Conservation (phyloP, 169 alveolate species). For the Hammondia hammondi region DNA sequence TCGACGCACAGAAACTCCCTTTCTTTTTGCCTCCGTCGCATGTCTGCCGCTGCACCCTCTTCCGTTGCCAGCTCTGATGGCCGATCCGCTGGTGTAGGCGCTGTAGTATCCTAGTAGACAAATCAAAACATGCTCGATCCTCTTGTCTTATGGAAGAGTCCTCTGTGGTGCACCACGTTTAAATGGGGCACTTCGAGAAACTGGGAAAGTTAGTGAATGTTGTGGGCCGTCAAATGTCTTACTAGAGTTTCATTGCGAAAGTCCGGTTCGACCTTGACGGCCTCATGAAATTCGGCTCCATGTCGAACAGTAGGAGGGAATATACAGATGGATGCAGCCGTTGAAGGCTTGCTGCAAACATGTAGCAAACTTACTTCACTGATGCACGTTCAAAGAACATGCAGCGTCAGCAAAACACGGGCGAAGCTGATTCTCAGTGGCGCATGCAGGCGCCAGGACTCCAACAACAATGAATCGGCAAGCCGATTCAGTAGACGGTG, state of each 20-base stretch:
- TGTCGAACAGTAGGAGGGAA: conserved; percentile 43
- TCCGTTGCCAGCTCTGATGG: background rate
- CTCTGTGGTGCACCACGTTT: background rate
- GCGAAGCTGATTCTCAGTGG: too few species aligned
- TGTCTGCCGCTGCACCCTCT: background rate
- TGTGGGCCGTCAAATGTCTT: background rate
- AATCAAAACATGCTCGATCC: background rate
- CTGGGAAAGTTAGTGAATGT: too few species aligned
- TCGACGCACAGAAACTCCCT: background rate
- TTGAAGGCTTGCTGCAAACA: conserved; percentile 7
- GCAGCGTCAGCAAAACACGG: background rate
- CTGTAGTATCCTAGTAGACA: background rate
- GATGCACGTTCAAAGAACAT: background rate
- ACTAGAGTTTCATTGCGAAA: background rate
- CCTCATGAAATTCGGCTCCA: background rate
- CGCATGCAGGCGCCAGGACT: too few species aligned
- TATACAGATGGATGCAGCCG: background rate
- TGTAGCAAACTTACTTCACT: background rate
- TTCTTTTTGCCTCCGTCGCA: background rate
- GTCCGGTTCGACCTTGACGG: background rate
- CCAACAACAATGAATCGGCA: too few species aligned
- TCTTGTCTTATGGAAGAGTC: background rate
- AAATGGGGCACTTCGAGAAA: background rate
- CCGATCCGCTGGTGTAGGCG: background rate
- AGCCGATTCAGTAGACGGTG: too few species aligned